A percentile compares a stretch with the other conserved stretches of the same genome.
These are phyloP conservation scores for Saprolegnia parasitica DNA, from an alignment of 352 stramenopile species.

Conservation along the genomic window DNA sequence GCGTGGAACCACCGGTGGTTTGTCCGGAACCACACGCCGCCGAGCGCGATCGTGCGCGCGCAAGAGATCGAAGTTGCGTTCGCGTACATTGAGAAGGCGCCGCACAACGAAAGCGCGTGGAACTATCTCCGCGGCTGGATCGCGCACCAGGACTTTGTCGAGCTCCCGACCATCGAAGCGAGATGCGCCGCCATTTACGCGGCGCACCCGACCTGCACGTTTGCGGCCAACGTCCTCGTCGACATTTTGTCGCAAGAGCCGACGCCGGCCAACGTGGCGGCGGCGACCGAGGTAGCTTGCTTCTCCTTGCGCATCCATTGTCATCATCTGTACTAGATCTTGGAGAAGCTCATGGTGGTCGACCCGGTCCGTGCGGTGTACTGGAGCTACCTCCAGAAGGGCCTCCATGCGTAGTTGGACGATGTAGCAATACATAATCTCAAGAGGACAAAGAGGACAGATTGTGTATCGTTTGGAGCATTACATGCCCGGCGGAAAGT, in stretches of 20 bases:
- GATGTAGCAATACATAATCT: too few species aligned
- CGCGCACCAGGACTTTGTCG: slow-evolving; percentile 42
- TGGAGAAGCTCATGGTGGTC: slow-evolving; percentile 68
- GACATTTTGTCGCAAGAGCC: slow-evolving; percentile 60
- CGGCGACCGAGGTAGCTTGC: slow-evolving; percentile 37
- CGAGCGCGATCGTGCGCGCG: slow-evolving; percentile 38
- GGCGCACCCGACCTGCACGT: slow-evolving; percentile 52
- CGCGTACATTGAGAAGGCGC: slow-evolving; percentile 53
- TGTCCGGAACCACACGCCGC: slow-evolving; percentile 41
- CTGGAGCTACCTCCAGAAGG: slow-evolving; percentile 36
- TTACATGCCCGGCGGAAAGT: slow-evolving; percentile 45
- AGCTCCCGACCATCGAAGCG: slow-evolving; percentile 34
- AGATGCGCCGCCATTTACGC: slow-evolving; percentile 44
- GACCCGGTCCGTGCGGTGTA: slow-evolving; percentile 68
- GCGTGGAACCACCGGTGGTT: slow-evolving; percentile 88
- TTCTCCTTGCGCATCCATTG: not conserved
- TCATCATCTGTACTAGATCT: slow-evolving; percentile 36
- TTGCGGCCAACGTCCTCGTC: slow-evolving; percentile 62
- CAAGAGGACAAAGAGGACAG: too few species aligned
- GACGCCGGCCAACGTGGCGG: slow-evolving; percentile 38
- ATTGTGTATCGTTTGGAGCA: not conserved
- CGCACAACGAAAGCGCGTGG: slow-evolving; percentile 90
- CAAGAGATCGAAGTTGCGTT: slow-evolving; percentile 75
- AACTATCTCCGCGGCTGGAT: slow-evolving; percentile 85
- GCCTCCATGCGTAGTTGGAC: not conserved